Base-by-base conservation (phyloP, 331 rosid species). In the Acacia concinna region DNA sequence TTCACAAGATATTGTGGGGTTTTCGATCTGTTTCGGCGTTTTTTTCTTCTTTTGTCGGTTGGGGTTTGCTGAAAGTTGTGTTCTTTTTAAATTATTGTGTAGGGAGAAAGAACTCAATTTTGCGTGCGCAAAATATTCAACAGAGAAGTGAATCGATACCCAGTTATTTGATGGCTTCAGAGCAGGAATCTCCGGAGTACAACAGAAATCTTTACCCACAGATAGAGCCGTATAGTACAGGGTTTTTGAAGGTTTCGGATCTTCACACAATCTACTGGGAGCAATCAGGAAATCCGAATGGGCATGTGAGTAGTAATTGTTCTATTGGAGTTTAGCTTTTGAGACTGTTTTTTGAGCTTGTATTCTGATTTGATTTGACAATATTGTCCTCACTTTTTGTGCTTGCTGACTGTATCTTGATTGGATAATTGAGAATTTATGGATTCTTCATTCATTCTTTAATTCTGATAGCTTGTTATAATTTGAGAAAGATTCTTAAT, bases 241-340 rank as follows among this genome's bases (percentile, higher is more conserved):
- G 97, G 18, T 74, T 75, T 78, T 81, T 95, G 81, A 92, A 91
- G 85, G 97, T 95, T 78, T 91, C 97, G 3, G 94, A 95, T 83
- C 74, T 90, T 82, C 97, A 92, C 68, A 76, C 90, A 4, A 86
- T 94, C 80, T 92, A 88, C 54, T 94, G 97, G 97, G 98, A 95
- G 86, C 96, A 91, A 84, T 95, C 97, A 28, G 97, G 98, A 64
- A 92, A 91, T 80, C 94, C 97, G 1, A 38, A 57, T 78, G 98
- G 96, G 27, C 93, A 95, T 87, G 98, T 95, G 81, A 88, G 96
- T 88, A 67, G 21, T 44, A 14, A 80, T 71, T 79, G 18, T 37
- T 68, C 43, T 10, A 3, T 30, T 63, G 6, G 12, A 38, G 25
- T 67, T 66, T 43, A n/a, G 52, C 21, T 38, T 65, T 25, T 34